These are phyloP conservation scores for Hortiboletus rubellus DNA, from an alignment of 1,284 basidiomycete species.

Conservation along the genomic window DNA sequence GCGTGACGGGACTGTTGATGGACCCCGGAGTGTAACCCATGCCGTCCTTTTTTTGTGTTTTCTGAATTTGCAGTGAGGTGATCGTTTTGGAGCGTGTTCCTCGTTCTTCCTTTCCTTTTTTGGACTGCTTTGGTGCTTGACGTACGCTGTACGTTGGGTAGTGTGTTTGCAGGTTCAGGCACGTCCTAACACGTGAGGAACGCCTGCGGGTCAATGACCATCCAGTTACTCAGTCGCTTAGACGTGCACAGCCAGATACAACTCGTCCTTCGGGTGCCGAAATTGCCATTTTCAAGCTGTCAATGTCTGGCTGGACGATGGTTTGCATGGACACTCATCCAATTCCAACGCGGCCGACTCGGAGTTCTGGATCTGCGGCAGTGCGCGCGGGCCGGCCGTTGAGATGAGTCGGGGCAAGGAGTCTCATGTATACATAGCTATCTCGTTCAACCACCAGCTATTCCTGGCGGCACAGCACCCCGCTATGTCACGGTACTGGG, in stretches of 20 bases:
- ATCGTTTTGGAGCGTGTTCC: background rate
- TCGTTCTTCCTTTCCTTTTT: background rate
- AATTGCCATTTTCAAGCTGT: background rate
- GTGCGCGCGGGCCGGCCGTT: too few species aligned
- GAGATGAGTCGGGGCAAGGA: too few species aligned
- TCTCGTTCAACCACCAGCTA: too few species aligned
- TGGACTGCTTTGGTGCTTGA: background rate
- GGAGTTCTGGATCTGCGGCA: too few species aligned
- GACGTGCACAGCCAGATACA: background rate
- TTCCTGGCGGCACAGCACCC: too few species aligned
- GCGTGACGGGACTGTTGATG: constrained; percentile 20
- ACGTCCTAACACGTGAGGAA: background rate
- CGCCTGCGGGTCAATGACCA: background rate
- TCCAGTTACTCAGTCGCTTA: background rate
- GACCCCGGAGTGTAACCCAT: background rate
- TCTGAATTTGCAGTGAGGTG: background rate
- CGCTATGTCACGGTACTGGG: too few species aligned
- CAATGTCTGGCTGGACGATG: too few species aligned
- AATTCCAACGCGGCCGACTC: too few species aligned
- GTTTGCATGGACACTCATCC: too few species aligned
- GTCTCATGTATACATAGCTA: too few species aligned
- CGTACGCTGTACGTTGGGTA: constrained; percentile 5
- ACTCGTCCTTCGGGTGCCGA: too few species aligned
- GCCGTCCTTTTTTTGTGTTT: background rate
- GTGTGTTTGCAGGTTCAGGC: background rate